Evolutionary conservation across 2,329 filamentous ascomycete genomes (phyloP).

Genomic region (Anisogramma anomala): DNA sequence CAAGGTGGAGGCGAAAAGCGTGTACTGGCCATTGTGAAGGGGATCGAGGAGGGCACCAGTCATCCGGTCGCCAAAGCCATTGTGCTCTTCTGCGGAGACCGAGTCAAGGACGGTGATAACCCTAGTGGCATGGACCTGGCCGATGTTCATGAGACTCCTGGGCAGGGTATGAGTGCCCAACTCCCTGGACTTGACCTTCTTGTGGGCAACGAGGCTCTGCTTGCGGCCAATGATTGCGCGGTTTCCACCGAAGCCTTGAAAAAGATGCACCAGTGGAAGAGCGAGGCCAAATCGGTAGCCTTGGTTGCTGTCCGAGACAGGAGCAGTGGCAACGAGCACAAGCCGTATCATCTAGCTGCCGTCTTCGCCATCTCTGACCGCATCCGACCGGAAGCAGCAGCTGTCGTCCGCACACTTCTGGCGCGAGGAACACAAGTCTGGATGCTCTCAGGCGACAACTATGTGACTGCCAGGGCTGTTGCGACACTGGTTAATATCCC

Average conservation of each 20-base stretch:
- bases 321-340: background rate
- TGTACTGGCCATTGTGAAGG: slow-evolving; percentile 44
- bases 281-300: slow-evolving; percentile 51
- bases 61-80: slow-evolving; percentile 66
- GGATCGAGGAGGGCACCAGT: slow-evolving; percentile 58
- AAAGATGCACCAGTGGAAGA: slow-evolving; percentile 45
- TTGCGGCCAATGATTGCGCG: slow-evolving; percentile 37
- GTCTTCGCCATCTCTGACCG: slow-evolving; percentile 71
- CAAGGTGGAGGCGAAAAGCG: slow-evolving; percentile 17
- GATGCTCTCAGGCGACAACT: slow-evolving; percentile 90
- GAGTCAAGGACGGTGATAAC: slow-evolving; percentile 19
- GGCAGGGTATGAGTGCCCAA: slow-evolving; percentile 55
- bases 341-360: slow-evolving; percentile 37
- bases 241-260: slow-evolving; percentile 26
- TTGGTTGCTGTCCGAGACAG: slow-evolving; percentile 37
- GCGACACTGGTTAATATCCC: slow-evolving; percentile 66
- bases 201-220: slow-evolving; percentile 63
- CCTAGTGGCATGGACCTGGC: slow-evolving; percentile 22
- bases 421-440: slow-evolving; percentile 61
- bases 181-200: slow-evolving; percentile 41
- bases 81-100: slow-evolving; percentile 44
- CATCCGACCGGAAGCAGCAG: slow-evolving; percentile 59
- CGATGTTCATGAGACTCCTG: slow-evolving; percentile 54
- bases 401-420: slow-evolving; percentile 54
- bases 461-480: slow-evolving; percentile 71